phyloP scores from a whole-genome alignment of 169 alveolate species.

The Plasmodium adleri region DNA sequence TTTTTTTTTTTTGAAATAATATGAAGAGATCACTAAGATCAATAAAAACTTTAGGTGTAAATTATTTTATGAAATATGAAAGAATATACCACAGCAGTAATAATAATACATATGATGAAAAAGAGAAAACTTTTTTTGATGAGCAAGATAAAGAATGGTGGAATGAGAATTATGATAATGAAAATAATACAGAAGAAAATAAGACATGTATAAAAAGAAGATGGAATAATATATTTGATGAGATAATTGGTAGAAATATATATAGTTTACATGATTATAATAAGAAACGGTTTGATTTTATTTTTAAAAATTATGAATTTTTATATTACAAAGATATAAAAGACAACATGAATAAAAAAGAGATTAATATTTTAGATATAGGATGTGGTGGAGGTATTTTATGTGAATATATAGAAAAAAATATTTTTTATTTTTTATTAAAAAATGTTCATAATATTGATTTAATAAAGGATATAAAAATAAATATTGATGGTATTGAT shows the following conservation, averaged over 20 bases:
- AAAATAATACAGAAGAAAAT: too few species aligned
- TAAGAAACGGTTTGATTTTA: constrained; percentile 33
- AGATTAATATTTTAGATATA: constrained; percentile 35
- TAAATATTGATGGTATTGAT: constrained; percentile 53
- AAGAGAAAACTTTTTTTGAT: constrained; percentile 24
- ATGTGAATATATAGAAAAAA: constrained; percentile 45
- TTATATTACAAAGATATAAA: constrained; percentile 25
- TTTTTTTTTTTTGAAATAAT: not conserved
- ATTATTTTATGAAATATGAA: too few species aligned
- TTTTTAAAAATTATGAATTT: constrained; percentile 42
- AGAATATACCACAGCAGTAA: too few species aligned
- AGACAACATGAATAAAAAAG: not conserved
- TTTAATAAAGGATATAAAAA: not conserved
- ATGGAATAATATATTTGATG: constrained; percentile 20
- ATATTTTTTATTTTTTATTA: constrained; percentile 27
- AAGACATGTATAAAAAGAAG: not conserved
- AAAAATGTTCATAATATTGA: not conserved
- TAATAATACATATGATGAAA: constrained; percentile 17
- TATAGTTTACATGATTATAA: constrained; percentile 62
- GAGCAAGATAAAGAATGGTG: constrained; percentile 34
- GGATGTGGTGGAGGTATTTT: constrained; percentile 68
- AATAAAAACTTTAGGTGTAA: too few species aligned
- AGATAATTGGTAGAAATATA: constrained; percentile 25
- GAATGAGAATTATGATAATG: not conserved
- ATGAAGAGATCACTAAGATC: not conserved